Evolutionary conservation across 2,329 filamentous ascomycete species (phyloP).

Genomic region (Gaeumannomyces tritici): DNA sequence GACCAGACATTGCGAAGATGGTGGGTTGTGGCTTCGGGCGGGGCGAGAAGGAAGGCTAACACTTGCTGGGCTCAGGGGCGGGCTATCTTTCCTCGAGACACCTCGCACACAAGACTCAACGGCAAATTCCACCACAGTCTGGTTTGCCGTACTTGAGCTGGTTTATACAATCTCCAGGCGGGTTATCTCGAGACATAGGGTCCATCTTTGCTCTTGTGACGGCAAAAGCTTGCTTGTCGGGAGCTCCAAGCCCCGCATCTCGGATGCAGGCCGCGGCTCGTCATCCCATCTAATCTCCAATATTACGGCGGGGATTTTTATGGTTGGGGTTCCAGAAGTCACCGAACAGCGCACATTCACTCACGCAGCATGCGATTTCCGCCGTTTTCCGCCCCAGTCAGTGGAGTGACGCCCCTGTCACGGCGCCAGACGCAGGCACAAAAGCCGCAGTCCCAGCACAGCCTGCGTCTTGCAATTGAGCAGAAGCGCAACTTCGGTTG

Average conservation of each 20-base stretch:
- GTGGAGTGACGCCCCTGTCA: neutral
- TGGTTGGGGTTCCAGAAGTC: neutral
- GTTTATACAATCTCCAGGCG: neutral
- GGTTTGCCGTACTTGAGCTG: neutral
- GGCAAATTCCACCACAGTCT: neutral
- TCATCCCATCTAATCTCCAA: neutral
- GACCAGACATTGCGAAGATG: slow-evolving; percentile 34
- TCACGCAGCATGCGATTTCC: neutral
- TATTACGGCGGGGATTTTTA: neutral
- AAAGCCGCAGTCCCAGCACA: neutral
- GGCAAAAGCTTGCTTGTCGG: neutral
- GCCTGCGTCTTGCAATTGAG: neutral
- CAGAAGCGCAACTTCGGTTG: too few relatives aligned
- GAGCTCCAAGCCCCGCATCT: neutral
- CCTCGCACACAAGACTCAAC: neutral
- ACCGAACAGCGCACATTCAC: neutral
- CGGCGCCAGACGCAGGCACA: neutral
- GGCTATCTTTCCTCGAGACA: neutral
- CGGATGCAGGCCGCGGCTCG: too few relatives aligned
- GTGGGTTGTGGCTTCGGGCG: neutral
- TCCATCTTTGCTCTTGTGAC: neutral
- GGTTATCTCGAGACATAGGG: slow-evolving; percentile 6
- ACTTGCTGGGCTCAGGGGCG: neutral
- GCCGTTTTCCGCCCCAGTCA: neutral
- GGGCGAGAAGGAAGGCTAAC: too few relatives aligned